Evolutionary conservation across 345 rosid genomes (phyloP).

Genomic region (Eucalyptus albens): DNA sequence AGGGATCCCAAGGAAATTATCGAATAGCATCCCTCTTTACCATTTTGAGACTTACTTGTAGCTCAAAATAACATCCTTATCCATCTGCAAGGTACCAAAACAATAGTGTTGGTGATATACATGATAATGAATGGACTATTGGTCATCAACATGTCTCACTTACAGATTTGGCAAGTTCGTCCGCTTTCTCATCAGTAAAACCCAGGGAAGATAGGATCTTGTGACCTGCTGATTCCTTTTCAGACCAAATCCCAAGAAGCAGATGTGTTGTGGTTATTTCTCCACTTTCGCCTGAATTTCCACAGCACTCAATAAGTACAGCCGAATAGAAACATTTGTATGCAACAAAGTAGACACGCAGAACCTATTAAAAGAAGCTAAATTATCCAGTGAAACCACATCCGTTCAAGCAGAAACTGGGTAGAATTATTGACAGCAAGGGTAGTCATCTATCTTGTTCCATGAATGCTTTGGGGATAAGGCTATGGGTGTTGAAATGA

Average conservation of each 20-base stretch:
- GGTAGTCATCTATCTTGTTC: not conserved
- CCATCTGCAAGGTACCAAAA: slow-evolving; percentile 37
- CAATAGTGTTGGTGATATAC: not conserved
- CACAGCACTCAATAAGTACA: not conserved
- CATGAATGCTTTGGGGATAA: not conserved
- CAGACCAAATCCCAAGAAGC: slow-evolving; percentile 79
- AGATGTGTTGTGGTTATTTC: slow-evolving; percentile 67
- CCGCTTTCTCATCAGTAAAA: slow-evolving; percentile 73
- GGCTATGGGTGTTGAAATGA: not conserved
- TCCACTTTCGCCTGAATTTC: slow-evolving; percentile 55
- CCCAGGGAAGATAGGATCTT: slow-evolving; percentile 48
- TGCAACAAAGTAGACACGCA: not conserved
- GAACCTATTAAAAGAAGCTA: not conserved
- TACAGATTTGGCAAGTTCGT: slow-evolving; percentile 56
- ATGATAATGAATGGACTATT: not conserved
- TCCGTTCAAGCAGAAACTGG: not conserved
- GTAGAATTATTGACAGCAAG: not conserved
- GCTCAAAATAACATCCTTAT: slow-evolving; percentile 25
- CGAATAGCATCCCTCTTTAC: not conserved
- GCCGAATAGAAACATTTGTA: not conserved
- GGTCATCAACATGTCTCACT: slow-evolving; percentile 6
- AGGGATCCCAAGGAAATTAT: not conserved
- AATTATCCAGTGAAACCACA: not conserved
- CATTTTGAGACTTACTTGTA: not conserved
- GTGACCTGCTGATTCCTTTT: slow-evolving; percentile 74